Evolutionary conservation across 495 filamentous ascomycete genomes (phyloP).

Genomic region (Hyphodiscus hymeniophilus): DNA sequence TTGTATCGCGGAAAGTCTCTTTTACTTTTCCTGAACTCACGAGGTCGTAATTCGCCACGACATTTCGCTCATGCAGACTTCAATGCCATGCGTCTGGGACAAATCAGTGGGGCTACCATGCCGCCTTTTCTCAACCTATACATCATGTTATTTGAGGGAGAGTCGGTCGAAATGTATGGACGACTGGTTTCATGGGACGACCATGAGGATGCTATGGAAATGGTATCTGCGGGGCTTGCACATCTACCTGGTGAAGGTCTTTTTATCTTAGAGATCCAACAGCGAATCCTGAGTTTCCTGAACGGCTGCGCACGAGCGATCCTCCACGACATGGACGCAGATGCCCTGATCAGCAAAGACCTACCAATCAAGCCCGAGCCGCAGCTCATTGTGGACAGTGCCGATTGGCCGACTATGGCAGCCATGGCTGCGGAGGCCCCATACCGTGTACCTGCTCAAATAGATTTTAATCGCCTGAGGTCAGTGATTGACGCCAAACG

Average conservation of each 20-base stretch:
- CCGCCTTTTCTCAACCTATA: conserved; percentile 29
- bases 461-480: conserved; percentile 34
- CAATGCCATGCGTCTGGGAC: conserved; percentile 25
- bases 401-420: conserved; percentile 25
- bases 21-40: conserved; percentile 39
- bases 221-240: conserved; percentile 22
- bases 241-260: conserved; percentile 34
- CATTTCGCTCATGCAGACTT: conserved; percentile 30
- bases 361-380: conserved; percentile 22
- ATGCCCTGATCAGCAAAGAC: conserved; percentile 14
- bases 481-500: conserved; percentile 29
- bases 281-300: conserved; percentile 31
- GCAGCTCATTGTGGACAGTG: conserved; percentile 4
- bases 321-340: conserved; percentile 30
- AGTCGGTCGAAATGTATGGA: conserved; percentile 32
- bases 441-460: conserved; percentile 30
- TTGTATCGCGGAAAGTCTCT: conserved; percentile 33
- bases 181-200: conserved; percentile 33
- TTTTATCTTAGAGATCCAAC: conserved; percentile 34
- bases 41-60: conserved; percentile 35
- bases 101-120: conserved; percentile 13
- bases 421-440: conserved; percentile 32
- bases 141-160: conserved; percentile 34
- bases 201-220: conserved; percentile 27
- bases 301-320: conserved; percentile 29